Evolutionary conservation across 345 rosid species (phyloP).

Genomic region (Populus tremula): DNA sequence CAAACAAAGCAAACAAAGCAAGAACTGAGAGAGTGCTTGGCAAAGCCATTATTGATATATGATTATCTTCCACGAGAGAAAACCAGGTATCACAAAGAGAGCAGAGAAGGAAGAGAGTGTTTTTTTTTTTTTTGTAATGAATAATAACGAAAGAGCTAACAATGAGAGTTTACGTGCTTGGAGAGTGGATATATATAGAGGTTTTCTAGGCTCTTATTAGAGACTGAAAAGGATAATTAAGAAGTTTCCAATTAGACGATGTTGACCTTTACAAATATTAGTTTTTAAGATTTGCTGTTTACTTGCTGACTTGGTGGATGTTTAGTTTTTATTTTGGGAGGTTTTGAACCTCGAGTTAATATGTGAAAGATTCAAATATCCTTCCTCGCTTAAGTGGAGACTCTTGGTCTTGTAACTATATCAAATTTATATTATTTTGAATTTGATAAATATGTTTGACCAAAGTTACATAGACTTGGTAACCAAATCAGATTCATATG

Average conservation of each 20-base stretch:
- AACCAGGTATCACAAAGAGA: not conserved
- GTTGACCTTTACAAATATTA: too few relatives aligned
- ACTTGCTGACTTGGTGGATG: not conserved
- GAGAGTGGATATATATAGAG: not conserved
- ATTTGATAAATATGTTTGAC: too few relatives aligned
- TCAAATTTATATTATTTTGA: too few relatives aligned
- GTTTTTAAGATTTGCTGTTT: not conserved
- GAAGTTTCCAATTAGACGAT: too few relatives aligned
- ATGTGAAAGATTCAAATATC: too few relatives aligned
- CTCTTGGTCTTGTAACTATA: accelerated
- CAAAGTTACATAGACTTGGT: accelerated
- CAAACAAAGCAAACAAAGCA: not conserved
- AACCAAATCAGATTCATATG: too few relatives aligned
- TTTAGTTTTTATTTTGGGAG: too few relatives aligned
- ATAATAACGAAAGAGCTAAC: not conserved
- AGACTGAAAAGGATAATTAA: not conserved
- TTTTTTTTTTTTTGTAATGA: not conserved
- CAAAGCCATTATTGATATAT: not conserved
- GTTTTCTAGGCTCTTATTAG: not conserved
- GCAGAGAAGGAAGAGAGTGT: not conserved
- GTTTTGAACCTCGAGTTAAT: too few relatives aligned
- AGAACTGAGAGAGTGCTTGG: not conserved
- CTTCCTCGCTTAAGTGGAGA: too few relatives aligned
- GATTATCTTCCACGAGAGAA: not conserved
- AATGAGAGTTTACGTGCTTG: not conserved